These are phyloP conservation scores for Rhodocollybia butyracea DNA, from an alignment of 768 basidiomycete genomes.

Conservation along the genomic window DNA sequence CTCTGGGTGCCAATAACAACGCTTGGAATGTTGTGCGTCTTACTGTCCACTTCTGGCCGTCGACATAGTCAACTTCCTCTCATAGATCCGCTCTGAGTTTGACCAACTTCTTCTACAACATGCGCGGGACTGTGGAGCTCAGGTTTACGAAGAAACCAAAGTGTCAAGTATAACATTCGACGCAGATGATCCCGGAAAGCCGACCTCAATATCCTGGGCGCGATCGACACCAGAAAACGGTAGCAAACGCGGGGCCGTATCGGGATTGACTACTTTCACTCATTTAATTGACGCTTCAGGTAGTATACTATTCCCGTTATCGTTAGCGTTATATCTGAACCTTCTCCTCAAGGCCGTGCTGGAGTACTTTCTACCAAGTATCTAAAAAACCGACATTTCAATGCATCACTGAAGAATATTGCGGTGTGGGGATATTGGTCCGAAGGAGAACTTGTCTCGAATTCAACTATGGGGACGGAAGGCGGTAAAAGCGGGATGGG, in stretches of 20 bases:
- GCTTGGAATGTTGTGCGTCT: constrained; percentile 59
- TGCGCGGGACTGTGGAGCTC: constrained; percentile 47
- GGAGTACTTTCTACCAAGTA: constrained; percentile 70
- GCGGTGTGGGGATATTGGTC: constrained; percentile 84
- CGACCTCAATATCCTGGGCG: constrained; percentile 53
- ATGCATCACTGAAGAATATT: constrained; percentile 66
- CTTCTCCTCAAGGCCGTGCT: no score
- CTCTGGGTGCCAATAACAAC: constrained; percentile 49
- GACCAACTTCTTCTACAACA: constrained; percentile 57
- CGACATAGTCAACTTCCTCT: background rate
- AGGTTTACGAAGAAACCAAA: constrained; percentile 52
- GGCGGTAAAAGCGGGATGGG: no score
- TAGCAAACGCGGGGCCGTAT: constrained; percentile 9
- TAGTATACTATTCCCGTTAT: no score
- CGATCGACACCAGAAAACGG: constrained; percentile 41
- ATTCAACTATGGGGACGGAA: no score
- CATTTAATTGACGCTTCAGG: constrained; percentile 75
- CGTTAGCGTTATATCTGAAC: no score
- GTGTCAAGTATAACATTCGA: constrained; percentile 48
- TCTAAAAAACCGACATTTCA: constrained; percentile 66
- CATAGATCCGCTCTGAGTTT: constrained; percentile 56
- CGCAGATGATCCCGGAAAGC: constrained; percentile 33
- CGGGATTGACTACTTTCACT: constrained; percentile 56
- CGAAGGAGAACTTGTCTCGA: no score
- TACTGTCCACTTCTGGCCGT: background rate